phyloP scores from a whole-genome alignment of 2,329 filamentous ascomycete genomes.

The Colletotrichum incanum region DNA sequence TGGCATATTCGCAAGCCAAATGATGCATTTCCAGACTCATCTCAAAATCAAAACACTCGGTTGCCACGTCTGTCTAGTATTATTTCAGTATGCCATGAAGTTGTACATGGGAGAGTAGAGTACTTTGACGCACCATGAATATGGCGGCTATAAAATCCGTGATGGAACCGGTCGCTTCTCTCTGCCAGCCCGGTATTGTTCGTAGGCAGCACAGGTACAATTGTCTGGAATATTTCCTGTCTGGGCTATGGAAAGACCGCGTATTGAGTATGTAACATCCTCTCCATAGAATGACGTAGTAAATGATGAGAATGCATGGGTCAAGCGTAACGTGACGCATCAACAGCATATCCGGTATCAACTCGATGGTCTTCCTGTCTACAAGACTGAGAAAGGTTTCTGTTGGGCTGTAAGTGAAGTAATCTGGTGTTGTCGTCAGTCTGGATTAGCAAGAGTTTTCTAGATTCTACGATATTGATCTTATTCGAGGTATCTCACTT shows the following conservation, averaged over 20 bases:
- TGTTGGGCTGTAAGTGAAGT: constrained; percentile 49
- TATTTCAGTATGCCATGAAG: rapidly evolving
- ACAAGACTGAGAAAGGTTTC: constrained; percentile 50
- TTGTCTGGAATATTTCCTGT: constrained; percentile 46
- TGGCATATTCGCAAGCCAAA: constrained; percentile 51
- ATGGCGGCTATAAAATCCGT: constrained; percentile 52
- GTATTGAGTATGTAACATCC: constrained; percentile 45
- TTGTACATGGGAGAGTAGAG: not conserved
- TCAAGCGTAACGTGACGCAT: constrained; percentile 50
- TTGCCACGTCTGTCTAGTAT: constrained; percentile 48
- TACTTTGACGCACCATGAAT: constrained; percentile 45
- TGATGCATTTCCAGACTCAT: constrained; percentile 51
- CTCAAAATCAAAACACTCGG: constrained; percentile 52
- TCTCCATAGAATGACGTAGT: constrained; percentile 52
- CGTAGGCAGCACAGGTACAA: constrained; percentile 51
- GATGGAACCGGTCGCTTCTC: constrained; percentile 50
- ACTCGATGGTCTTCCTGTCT: constrained; percentile 48
- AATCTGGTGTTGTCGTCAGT: constrained; percentile 43
- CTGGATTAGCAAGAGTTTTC: not conserved
- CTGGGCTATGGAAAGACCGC: constrained; percentile 17
- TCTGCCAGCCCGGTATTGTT: constrained; percentile 50
- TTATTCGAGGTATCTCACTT: constrained; percentile 42
- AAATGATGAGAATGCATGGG: constrained; percentile 50
- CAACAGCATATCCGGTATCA: constrained; percentile 51
- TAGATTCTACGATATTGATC: not conserved